Evolutionary conservation across 1,139 yeast genomes (phyloP).

Genomic region (Geotrichum restrictum): DNA sequence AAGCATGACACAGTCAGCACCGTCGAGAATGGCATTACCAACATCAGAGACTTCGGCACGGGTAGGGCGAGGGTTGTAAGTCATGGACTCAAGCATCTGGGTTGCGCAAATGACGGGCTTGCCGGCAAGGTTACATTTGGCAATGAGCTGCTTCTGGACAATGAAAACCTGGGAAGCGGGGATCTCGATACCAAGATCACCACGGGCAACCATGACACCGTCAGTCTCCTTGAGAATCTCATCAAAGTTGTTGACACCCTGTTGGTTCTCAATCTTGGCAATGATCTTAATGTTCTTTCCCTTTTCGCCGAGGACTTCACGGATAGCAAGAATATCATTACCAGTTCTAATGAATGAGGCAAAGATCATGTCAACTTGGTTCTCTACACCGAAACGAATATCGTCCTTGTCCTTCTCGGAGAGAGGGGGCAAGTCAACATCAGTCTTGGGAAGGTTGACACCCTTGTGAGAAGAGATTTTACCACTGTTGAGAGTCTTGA

Average conservation of each 20-base stretch:
- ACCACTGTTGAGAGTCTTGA: conserved; percentile 88
- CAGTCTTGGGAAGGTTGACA: conserved; percentile 98
- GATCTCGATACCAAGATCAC: conserved; percentile 98
- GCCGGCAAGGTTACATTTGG: conserved; percentile 98
- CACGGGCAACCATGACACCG: conserved; percentile 99
- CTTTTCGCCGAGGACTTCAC: conserved; percentile 92
- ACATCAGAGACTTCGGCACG: conserved; percentile 99
- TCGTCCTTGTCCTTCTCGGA: conserved; percentile 94
- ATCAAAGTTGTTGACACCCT: conserved; percentile 99
- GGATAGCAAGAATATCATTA: conserved; percentile 80
- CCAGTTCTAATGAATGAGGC: conserved; percentile 98
- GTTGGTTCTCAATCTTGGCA: conserved; percentile 97
- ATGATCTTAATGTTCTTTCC: conserved; percentile 95
- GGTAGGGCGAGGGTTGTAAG: conserved; percentile 99
- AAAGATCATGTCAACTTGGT: conserved; percentile 95
- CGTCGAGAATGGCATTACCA: conserved; percentile 97
- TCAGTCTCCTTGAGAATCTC: conserved; percentile 91
- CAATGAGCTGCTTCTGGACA: conserved; percentile 97
- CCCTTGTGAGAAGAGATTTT: conserved; percentile 96
- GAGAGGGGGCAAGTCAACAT: conserved; percentile 96
- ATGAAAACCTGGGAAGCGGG: conserved; percentile 99
- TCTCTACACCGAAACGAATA: conserved; percentile 90
- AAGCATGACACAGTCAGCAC: conserved; percentile 99
- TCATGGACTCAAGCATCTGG: conserved; percentile 99
- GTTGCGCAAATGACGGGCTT: conserved; percentile 99